A percentile compares a stretch with the other conserved stretches of the same genome.
Conservation (phyloP, 257 asterid genomes). For the Solanum medicagineum region DNA sequence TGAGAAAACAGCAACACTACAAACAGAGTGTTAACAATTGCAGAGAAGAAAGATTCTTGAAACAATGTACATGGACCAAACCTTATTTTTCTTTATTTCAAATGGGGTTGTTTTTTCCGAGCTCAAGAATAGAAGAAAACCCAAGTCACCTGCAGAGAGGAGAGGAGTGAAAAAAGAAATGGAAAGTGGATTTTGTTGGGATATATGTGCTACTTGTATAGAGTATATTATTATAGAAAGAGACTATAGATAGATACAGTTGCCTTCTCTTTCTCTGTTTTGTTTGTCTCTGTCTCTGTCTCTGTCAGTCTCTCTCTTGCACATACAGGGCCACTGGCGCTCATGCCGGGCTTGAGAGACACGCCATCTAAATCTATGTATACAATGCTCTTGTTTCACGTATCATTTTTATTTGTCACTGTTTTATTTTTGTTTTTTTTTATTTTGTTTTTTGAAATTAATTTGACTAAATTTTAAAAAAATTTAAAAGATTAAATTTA, state of each 20-base stretch:
- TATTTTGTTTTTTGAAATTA: too few relatives aligned
- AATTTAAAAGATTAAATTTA: too few relatives aligned
- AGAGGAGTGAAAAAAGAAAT: too few relatives aligned
- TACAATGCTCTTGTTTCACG: neutral
- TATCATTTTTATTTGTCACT: too few relatives aligned
- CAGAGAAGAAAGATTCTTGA: neutral
- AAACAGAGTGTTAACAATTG: neutral
- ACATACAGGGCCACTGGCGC: slow-evolving; percentile 38
- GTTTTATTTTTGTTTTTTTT: too few relatives aligned
- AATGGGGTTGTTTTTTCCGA: neutral
- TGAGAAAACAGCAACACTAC: neutral
- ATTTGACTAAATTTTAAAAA: too few relatives aligned
- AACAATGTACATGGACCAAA: neutral
- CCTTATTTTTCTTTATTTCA: neutral
- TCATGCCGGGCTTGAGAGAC: slow-evolving; percentile 61
- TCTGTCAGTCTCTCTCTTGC: slow-evolving; percentile 6
- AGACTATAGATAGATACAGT: neutral
- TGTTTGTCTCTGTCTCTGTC: slow-evolving; percentile 9
- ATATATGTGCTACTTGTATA: neutral
- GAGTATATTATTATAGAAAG: too few relatives aligned
- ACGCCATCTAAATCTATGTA: slow-evolving; percentile 29
- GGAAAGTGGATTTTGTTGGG: neutral
- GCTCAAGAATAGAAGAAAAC: neutral
- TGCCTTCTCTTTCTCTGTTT: neutral
- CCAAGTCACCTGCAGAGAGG: neutral